Conservation (phyloP, 23 red algal species). For the Gracilaria domingensis region DNA sequence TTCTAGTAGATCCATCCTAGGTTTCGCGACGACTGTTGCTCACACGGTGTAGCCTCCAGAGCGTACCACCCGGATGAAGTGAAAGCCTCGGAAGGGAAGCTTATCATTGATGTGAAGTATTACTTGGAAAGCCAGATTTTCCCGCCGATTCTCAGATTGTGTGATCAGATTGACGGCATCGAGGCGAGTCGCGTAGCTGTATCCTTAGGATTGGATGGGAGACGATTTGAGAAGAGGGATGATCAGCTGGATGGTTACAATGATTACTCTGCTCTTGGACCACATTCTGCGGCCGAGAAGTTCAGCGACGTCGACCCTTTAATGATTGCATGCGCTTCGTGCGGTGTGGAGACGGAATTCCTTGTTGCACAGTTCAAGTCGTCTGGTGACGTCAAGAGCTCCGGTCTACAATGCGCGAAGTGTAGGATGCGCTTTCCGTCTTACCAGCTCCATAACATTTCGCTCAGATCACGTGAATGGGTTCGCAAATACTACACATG, state of each 20-base stretch:
- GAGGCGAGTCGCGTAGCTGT: too few species aligned
- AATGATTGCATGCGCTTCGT: conserved; percentile 31
- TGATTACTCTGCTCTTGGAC: too few species aligned
- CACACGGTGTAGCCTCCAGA: conserved; percentile 54
- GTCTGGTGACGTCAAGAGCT: conserved; percentile 35
- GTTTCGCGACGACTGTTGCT: conserved; percentile 52
- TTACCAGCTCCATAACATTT: conserved; percentile 43
- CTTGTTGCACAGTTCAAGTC: conserved; percentile 30
- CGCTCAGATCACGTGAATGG: conserved; percentile 51
- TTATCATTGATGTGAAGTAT: conserved; percentile 81
- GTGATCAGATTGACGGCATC: too few species aligned
- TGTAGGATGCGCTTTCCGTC: conserved; percentile 28
- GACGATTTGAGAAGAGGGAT: conserved; percentile 44
- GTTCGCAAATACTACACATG: conserved; percentile 67
- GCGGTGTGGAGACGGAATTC: conserved; percentile 28
- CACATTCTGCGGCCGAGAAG: too few species aligned
- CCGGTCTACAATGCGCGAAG: too few species aligned
- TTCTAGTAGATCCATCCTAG: conserved; percentile 46
- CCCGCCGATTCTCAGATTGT: too few species aligned
- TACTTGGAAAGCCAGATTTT: too few species aligned
- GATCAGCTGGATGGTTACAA: conserved; percentile 10
- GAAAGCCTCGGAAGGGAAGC: conserved; percentile 46
- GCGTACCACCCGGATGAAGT: conserved; percentile 95
- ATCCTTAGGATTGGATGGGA: conserved; percentile 74
- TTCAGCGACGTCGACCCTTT: conserved; percentile 47